Base-by-base conservation (phyloP, 1,284 basidiomycete genomes). In the Albatrellus sp. region DNA sequence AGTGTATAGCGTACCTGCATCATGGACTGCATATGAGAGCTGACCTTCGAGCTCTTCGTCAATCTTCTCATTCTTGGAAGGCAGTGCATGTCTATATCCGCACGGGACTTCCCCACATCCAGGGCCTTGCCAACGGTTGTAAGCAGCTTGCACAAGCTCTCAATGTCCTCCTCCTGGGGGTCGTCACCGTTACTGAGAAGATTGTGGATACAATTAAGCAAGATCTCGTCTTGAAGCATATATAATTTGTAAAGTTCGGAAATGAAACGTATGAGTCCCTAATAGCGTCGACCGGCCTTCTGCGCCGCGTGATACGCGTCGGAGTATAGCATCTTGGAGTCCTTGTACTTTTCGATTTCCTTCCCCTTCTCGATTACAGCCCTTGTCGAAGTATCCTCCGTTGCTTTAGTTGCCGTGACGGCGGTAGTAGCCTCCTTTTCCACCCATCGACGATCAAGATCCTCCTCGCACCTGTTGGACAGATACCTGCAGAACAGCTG, bases 191-290 rank as follows among this genome's bases (percentile, higher is more conserved):
- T 94, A 52, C 80, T 76, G 19, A 97, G 71, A 5, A 97, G 74
- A 65, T 91, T 90, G 73, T 91, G 88, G 59, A 97, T 80, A 69
- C 91, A 97, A 59, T 89, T 80, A 65, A 91, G 86, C 82, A 98
- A 96, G 65, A 94, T 93, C 53, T 87, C 78, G 64, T 90, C 88
- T 38, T 88, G 90, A 45, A 96, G 70, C 90, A 96, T 96, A 63
- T 85, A 81, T 28, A 96, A 71, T 69, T 96, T 97, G 82, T 91
- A 98, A 48, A 97, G 70, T 68, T 98, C 92, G 57, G 93, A 92
- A 53, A 97, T 94, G 67, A 98, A 94, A 62, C 87, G 89, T 63
- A 97, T 88, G 50, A 97, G 76, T 73, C 93, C 93, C 17, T 96
- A 81, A 63, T 91, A 90, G 53, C 89, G 85, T 52, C 92, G 88